phyloP scores from a whole-genome alignment of 2,329 filamentous ascomycete species.

The Penicillium freii region DNA sequence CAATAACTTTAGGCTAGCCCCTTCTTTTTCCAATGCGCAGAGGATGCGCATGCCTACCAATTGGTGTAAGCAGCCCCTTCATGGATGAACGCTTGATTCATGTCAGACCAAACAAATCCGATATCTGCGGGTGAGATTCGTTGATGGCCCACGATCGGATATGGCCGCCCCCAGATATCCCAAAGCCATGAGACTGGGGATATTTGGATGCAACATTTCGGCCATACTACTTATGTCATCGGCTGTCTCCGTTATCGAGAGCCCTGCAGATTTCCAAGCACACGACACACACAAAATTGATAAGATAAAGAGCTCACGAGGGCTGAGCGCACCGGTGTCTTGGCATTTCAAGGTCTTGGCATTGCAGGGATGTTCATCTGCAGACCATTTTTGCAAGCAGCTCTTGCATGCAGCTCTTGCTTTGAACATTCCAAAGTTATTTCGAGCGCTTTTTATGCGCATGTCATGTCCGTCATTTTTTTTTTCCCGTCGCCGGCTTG shows the following conservation, averaged over 20 bases:
- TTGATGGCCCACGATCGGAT: conserved; percentile 5
- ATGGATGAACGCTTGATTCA: neutral
- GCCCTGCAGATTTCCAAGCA: neutral
- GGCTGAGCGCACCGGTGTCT: conserved; percentile 8
- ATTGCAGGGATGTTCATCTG: neutral
- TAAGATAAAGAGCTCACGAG: conserved; percentile 13
- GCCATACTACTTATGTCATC: conserved; percentile 3
- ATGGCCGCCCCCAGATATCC: neutral
- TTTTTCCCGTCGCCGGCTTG: conserved; percentile 9
- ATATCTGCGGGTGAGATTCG: neutral
- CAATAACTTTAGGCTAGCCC: neutral
- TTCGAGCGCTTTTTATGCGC: neutral
- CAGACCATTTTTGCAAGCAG: neutral
- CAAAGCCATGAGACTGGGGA: neutral
- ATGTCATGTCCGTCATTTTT: neutral
- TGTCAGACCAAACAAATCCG: neutral
- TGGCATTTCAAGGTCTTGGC: conserved; percentile 17
- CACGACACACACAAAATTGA: conserved; percentile 1
- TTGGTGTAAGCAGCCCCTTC: neutral
- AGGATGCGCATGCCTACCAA: neutral
- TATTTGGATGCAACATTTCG: neutral
- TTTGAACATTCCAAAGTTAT: neutral
- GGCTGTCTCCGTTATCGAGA: conserved; percentile 13
- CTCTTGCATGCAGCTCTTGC: neutral
- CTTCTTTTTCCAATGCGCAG: neutral